Evolutionary conservation across 768 basidiomycete species (phyloP).

Genomic region (Neoboletus magnificus): DNA sequence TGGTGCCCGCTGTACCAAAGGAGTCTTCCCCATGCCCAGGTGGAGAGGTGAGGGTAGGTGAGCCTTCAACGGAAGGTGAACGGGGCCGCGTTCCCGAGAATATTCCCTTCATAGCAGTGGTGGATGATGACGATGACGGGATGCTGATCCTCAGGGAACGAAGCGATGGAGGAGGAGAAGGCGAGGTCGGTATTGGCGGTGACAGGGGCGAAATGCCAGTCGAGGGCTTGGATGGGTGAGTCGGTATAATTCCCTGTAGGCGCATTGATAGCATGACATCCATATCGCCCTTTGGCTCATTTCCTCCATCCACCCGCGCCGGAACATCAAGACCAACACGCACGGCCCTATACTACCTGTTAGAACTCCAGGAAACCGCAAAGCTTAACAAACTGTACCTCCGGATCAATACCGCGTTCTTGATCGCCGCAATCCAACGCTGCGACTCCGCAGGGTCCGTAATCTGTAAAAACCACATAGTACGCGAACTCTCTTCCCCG

Average conservation of each 20-base stretch:
- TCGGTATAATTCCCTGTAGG: constrained; percentile 52
- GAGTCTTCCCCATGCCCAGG: constrained; percentile 48
- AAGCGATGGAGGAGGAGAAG: constrained; percentile 28
- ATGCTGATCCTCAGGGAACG: constrained; percentile 24
- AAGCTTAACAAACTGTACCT: constrained; percentile 39
- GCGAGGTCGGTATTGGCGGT: constrained; percentile 22
- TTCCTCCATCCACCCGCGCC: constrained; percentile 37
- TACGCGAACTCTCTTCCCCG: constrained; percentile 2
- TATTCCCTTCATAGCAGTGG: constrained; percentile 19
- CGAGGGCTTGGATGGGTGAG: constrained; percentile 18
- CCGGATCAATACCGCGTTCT: constrained; percentile 67
- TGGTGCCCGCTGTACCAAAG: constrained; percentile 53
- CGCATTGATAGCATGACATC: constrained; percentile 83
- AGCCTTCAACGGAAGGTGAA: constrained; percentile 40
- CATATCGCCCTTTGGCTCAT: constrained; percentile 75
- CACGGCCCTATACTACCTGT: constrained; percentile 46
- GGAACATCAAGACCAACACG: constrained; percentile 62
- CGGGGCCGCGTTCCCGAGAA: constrained; percentile 24
- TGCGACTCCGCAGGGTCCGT: constrained; percentile 58
- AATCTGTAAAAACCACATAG: constrained; percentile 65
- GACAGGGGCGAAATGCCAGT: constrained; percentile 7
- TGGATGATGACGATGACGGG: constrained; percentile 17
- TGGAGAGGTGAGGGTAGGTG: constrained; percentile 35
- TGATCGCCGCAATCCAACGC: constrained; percentile 73
- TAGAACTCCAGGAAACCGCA: not conserved